phyloP scores from a whole-genome alignment of 768 basidiomycete species.

The Termitomyces sp. region DNA sequence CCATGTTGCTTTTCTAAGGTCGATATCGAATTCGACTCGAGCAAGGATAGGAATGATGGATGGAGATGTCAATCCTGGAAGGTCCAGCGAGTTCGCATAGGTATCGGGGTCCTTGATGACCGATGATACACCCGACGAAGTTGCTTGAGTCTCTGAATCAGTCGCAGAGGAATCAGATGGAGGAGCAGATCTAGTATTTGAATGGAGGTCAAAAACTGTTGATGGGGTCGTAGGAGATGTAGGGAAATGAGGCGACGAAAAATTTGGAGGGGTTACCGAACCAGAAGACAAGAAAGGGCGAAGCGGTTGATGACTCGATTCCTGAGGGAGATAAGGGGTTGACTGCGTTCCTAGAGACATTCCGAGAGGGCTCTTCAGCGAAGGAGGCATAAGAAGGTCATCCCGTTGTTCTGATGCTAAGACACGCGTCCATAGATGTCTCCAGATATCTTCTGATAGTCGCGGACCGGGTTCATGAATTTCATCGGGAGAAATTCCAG shows the following conservation, averaged over 20 bases:
- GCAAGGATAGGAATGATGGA: slow-evolving; percentile 81
- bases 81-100: slow-evolving; percentile 47
- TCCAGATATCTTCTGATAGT: slow-evolving; percentile 86
- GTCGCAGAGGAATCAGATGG: slow-evolving; percentile 39
- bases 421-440: slow-evolving; percentile 75
- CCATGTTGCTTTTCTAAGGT: slow-evolving; percentile 74
- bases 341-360: slow-evolving; percentile 36
- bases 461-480: slow-evolving; percentile 67
- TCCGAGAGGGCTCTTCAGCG: slow-evolving; percentile 31
- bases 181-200: slow-evolving; percentile 42
- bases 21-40: slow-evolving; percentile 94
- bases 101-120: slow-evolving; percentile 27
- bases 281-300: slow-evolving; percentile 45
- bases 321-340: slow-evolving; percentile 35
- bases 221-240: slow-evolving; percentile 53
- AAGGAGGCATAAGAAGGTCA: slow-evolving; percentile 31
- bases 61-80: slow-evolving; percentile 60
- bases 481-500: slow-evolving; percentile 21
- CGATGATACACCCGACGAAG: slow-evolving; percentile 32
- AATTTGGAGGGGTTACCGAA: slow-evolving; percentile 30
- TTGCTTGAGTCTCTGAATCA: slow-evolving; percentile 51
- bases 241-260: slow-evolving; percentile 30
- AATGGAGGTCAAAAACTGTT: slow-evolving; percentile 43
- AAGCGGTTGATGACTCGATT: slow-evolving; percentile 24
- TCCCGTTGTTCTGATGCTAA: slow-evolving; percentile 53